Evolutionary conservation across 2,329 filamentous ascomycete genomes (phyloP).

Genomic region (Sclerotinia sclerotiorum): DNA sequence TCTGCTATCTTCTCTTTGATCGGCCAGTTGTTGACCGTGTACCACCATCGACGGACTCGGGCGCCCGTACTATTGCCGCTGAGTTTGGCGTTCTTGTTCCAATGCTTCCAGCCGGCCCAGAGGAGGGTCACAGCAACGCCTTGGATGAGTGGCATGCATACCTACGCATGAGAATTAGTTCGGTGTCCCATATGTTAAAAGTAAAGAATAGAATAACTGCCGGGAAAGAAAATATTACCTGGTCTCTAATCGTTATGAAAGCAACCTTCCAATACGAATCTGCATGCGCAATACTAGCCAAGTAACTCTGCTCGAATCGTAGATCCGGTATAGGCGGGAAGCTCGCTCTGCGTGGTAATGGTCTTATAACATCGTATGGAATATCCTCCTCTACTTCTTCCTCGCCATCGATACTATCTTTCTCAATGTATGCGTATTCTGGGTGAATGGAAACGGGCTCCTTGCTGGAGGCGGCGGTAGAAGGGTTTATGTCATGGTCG

Average conservation of each 20-base stretch:
- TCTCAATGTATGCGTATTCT: conserved; percentile 43
- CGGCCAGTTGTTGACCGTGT: conserved; percentile 87
- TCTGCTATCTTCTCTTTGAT: conserved; percentile 49
- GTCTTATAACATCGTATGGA: conserved; percentile 63
- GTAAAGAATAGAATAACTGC: neutral
- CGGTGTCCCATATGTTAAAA: neutral
- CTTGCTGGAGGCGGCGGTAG: conserved; percentile 69
- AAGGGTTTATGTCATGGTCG: conserved; percentile 74
- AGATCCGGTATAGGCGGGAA: conserved; percentile 77
- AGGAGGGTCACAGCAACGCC: conserved; percentile 86
- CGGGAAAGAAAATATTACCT: conserved; percentile 55
- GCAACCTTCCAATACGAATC: conserved; percentile 76
- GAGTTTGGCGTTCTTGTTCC: conserved; percentile 77
- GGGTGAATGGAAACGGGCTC: conserved; percentile 53
- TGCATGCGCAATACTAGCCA: conserved; percentile 80
- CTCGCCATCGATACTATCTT: conserved; percentile 44
- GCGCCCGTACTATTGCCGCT: conserved; percentile 76
- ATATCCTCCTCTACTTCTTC: conserved; percentile 66
- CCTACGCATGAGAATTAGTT: conserved; percentile 46
- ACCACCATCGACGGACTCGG: conserved; percentile 87
- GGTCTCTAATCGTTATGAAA: conserved; percentile 85
- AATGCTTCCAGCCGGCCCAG: conserved; percentile 83
- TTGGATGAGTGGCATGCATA: conserved; percentile 83
- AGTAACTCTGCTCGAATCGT: conserved; percentile 96
- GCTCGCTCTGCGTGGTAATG: conserved; percentile 51